These are phyloP conservation scores for Ephemerocybe angulata DNA, from an alignment of 768 basidiomycete genomes.

Conservation along the genomic window DNA sequence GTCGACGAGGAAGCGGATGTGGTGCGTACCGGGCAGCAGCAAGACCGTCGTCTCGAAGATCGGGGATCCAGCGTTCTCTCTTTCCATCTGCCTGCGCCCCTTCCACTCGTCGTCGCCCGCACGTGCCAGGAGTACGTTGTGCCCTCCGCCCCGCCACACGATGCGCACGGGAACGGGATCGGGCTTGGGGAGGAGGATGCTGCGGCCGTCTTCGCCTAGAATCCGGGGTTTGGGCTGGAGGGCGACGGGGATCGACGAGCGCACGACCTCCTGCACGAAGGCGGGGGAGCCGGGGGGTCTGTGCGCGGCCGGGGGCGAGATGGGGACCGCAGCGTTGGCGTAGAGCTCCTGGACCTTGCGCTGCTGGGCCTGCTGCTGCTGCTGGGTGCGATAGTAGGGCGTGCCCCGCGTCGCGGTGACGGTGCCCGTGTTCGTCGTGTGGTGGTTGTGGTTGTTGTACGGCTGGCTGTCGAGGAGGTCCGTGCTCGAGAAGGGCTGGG, in stretches of 20 bases:
- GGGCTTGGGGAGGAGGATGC: constrained; percentile 10
- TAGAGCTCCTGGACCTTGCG: constrained; percentile 46
- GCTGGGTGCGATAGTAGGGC: constrained; percentile 9
- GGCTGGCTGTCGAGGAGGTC: constrained; percentile 23
- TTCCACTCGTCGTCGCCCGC: constrained; percentile 78
- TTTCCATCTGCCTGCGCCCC: constrained; percentile 60
- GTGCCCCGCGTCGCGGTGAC: constrained; percentile 1
- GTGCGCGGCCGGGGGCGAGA: constrained; percentile 14
- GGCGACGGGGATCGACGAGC: constrained; percentile 59
- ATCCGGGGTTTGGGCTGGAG: constrained; percentile 24
- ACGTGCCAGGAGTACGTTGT: constrained; percentile 61
- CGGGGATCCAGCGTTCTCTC: constrained; percentile 45
- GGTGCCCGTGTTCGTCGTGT: background rate
- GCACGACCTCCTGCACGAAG: constrained; percentile 57
- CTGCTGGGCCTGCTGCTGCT: constrained; percentile 29
- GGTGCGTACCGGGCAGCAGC: constrained; percentile 87
- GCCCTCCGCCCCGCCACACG: constrained; percentile 63
- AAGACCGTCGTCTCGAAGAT: constrained; percentile 32
- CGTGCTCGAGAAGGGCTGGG: constrained; percentile 28
- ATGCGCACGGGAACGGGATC: constrained; percentile 48
- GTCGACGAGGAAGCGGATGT: constrained; percentile 93
- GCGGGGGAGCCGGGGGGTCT: constrained; percentile 18
- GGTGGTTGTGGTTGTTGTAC: constrained; percentile 23
- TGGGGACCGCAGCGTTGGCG: constrained; percentile 22
- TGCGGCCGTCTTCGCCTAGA: constrained; percentile 8